These are phyloP conservation scores for Rhodotorula sp. DNA, from an alignment of 1,284 basidiomycete species.

Conservation along the genomic window DNA sequence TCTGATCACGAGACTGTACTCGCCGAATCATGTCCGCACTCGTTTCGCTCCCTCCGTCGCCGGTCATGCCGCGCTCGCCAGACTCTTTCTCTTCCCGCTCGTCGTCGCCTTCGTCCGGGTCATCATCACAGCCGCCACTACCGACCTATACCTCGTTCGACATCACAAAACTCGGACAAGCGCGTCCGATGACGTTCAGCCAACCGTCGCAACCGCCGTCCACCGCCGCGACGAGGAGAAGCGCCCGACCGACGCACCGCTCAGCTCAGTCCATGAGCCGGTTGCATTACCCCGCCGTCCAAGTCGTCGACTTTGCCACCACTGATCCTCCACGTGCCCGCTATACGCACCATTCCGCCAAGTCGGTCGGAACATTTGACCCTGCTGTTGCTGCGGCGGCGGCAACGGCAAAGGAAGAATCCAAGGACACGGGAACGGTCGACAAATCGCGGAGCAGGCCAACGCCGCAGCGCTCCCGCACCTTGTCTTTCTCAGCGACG, in stretches of 20 bases:
- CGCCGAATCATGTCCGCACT: slow-evolving; percentile 8
- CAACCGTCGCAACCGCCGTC: not conserved
- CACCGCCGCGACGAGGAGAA: not conserved
- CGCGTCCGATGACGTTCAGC: not conserved
- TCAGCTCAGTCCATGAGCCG: slow-evolving; percentile 12
- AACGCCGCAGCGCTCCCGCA: slow-evolving; percentile 13
- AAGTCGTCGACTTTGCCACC: not conserved
- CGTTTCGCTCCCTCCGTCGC: slow-evolving; percentile 17
- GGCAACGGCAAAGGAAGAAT: not conserved
- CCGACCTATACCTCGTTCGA: slow-evolving; percentile 15
- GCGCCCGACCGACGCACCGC: slow-evolving; percentile 1
- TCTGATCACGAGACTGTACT: too few relatives aligned
- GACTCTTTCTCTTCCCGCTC: slow-evolving; percentile 29
- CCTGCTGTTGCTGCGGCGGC: not conserved
- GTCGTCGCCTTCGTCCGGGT: slow-evolving; percentile 9
- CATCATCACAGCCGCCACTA: slow-evolving; percentile 11
- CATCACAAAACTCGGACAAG: not conserved
- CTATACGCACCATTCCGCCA: slow-evolving; percentile 1
- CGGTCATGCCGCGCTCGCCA: slow-evolving; percentile 18
- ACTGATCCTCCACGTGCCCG: not conserved
- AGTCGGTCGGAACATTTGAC: slow-evolving; percentile 4
- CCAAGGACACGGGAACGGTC: not conserved
- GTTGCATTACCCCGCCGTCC: not conserved
- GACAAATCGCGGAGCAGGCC: not conserved
- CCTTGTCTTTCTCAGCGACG: slow-evolving; percentile 25